Evolutionary conservation across 306 rosid genomes (phyloP), one percentile per base, ranked within the genome.

Genomic region (Malus domestica): DNA sequence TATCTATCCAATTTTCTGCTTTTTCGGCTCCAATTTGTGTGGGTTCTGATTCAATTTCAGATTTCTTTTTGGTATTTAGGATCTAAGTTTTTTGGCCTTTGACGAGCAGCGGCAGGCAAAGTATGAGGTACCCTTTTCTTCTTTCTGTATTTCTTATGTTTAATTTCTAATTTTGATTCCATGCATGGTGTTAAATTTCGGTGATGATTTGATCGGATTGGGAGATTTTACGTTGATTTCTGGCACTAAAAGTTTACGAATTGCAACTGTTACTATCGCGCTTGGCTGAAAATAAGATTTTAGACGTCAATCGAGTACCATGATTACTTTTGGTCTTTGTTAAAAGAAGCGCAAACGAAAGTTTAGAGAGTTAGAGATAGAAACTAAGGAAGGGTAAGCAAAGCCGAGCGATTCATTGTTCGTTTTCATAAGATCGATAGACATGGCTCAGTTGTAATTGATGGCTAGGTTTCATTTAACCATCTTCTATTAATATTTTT

Each of bases 51-150:
- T 14, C 73, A 7, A 55, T 55, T 30, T 49, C 71, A 30, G 67
- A 68, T 75, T 13, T 52, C 52, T 68, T 63, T 57, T 75, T 7
- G 55, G 72, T 63, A 10, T 9, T 65, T 77, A 71, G 79, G 78
- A 85, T 76, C 67, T 68, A 72, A 23, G 55, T 67, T 64, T 72
- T 16, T 68, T 45, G 59, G 80, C 27, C 77, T 68, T 68, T 15
- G 30, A 16, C 44, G 67, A 52, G 32, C 69, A 57, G 63, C 70
- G 51, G 64, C 62, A 3, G 25, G 12, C 20, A n/a, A 44, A 32
- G 11, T 19, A 72, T 65, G 81, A 64, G 86, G 80, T 82, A 33
- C 70, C 63, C 62, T 74, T 63, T 75, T 57, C 22, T 14, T 60
- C 40, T 10, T 1, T 40, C 23, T 32, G 33, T 54, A 4, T 46